Conservation (phyloP, 306 rosid species). For the Lathyrus oleraceus region DNA sequence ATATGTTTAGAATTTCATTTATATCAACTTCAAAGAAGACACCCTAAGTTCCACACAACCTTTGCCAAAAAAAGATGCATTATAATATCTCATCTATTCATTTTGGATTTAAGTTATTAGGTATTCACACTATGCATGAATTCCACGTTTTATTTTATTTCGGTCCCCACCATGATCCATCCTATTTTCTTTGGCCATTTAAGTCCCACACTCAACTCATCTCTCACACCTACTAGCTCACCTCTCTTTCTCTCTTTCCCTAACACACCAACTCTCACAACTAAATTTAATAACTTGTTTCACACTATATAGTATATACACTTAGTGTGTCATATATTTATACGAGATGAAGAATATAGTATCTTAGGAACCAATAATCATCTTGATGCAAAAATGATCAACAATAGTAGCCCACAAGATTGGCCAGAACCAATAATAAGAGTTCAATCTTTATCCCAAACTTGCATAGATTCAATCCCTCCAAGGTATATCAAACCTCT, state of each 20-base stretch:
- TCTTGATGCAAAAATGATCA: slow-evolving; percentile 8
- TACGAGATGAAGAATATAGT: not conserved
- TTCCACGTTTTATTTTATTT: slow-evolving; percentile 38
- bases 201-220: not conserved
- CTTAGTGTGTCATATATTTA: not conserved
- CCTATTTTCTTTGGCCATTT: slow-evolving; percentile 3
- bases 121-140: slow-evolving; percentile 22
- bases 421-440: slow-evolving; percentile 93
- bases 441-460: slow-evolving; percentile 76
- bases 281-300: not conserved
- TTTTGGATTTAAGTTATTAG: not conserved
- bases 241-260: slow-evolving; percentile 9
- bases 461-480: slow-evolving; percentile 49
- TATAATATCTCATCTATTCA: not conserved
- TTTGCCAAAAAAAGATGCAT: not conserved
- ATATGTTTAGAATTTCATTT: too few relatives aligned
- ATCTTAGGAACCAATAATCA: slow-evolving; percentile 8
- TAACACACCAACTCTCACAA: not conserved
- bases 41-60: not conserved
- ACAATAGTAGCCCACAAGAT: slow-evolving; percentile 41
- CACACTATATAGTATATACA: not conserved
- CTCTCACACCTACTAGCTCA: not conserved
- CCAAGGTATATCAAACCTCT: slow-evolving; percentile 69
- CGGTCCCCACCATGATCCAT: not conserved
- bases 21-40: not conserved